Conservation (phyloP, 768 basidiomycete genomes). For the Gymnopilus dilepis region DNA sequence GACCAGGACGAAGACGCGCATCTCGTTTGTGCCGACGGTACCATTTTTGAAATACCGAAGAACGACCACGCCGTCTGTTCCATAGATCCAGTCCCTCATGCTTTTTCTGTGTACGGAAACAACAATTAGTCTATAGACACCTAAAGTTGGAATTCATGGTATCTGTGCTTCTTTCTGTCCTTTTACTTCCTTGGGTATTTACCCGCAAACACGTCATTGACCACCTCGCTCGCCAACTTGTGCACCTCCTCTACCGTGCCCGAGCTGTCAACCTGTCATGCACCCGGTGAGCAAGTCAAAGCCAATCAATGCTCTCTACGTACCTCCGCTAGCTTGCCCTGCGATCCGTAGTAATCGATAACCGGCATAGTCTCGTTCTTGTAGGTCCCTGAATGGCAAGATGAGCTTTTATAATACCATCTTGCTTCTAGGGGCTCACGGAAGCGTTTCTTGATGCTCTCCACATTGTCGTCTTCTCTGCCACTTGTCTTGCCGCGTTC, state of each 20-base stretch:
- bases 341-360: constrained; percentile 75
- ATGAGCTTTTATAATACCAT: background rate
- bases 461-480: constrained; percentile 92
- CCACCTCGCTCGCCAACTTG: constrained; percentile 55
- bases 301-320: constrained; percentile 19
- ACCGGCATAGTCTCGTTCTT: constrained; percentile 91
- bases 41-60: constrained; percentile 62
- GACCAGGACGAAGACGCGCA: constrained; percentile 64
- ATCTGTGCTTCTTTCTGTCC: background rate
- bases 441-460: constrained; percentile 97
- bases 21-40: constrained; percentile 81
- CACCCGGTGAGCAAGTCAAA: background rate
- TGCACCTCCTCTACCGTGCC: constrained; percentile 76
- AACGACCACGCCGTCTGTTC: constrained; percentile 64
- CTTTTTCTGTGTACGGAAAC: constrained; percentile 56
- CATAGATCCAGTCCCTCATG: constrained; percentile 41
- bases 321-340: constrained; percentile 82
- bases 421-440: constrained; percentile 49
- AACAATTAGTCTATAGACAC: background rate
- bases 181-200: constrained; percentile 25
- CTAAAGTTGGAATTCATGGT: background rate
- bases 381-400: constrained; percentile 67
- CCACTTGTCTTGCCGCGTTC: constrained; percentile 94
- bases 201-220: constrained; percentile 39
- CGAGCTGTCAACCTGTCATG: constrained; percentile 67